A percentile compares a stretch with the other conserved stretches of the same genome.
Conservation (phyloP, 345 rosid species). For the Carallia pectinifolia region DNA sequence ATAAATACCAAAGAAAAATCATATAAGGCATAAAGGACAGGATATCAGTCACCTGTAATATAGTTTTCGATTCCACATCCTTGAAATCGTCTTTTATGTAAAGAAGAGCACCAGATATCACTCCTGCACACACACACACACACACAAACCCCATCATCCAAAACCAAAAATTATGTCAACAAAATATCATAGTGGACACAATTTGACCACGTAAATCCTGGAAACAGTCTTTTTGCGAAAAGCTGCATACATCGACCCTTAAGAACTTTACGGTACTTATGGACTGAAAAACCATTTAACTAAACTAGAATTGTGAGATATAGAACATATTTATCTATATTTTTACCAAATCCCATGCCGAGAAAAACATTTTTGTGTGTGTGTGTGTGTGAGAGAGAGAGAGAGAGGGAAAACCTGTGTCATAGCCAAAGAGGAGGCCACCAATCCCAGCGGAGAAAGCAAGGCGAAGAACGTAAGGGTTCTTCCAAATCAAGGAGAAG, state of each 20-base stretch:
- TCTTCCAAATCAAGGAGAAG: conserved; percentile 70
- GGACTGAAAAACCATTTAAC: too few relatives aligned
- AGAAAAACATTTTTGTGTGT: too few relatives aligned
- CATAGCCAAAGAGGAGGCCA: conserved; percentile 87
- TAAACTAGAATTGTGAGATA: background rate
- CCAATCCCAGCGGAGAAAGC: conserved; percentile 95
- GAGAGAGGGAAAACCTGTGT: conserved; percentile 46
- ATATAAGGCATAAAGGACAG: background rate
- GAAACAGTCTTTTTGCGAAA: too few relatives aligned
- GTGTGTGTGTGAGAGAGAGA: background rate
- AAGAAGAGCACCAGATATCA: conserved; percentile 85
- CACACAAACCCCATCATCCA: too few relatives aligned
- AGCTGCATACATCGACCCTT: too few relatives aligned
- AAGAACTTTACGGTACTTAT: too few relatives aligned
- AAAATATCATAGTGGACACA: background rate
- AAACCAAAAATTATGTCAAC: too few relatives aligned
- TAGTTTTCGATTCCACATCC: conserved; percentile 55
- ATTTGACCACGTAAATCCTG: too few relatives aligned
- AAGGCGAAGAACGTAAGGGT: conserved; percentile 80
- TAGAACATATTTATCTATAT: too few relatives aligned
- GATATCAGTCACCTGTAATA: conserved; percentile 52
- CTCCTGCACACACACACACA: conserved; percentile 43
- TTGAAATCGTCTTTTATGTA: conserved; percentile 73
- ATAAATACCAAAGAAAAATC: background rate
- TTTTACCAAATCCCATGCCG: too few relatives aligned